Evolutionary conservation across 495 filamentous ascomycete species (phyloP).

Genomic region (Astrothelium subdiscretum): DNA sequence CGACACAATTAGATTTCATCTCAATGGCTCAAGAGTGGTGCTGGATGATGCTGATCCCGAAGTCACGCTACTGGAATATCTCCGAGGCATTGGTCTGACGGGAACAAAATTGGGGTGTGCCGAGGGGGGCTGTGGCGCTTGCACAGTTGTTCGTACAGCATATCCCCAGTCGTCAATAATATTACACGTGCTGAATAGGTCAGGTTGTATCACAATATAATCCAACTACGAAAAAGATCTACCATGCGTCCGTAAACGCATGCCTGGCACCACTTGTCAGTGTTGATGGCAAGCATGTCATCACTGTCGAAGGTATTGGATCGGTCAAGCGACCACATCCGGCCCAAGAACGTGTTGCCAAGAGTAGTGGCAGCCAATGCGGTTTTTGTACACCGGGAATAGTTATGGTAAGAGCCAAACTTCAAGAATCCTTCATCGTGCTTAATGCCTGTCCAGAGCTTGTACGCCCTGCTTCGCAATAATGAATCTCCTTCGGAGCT

Average conservation of each 20-base stretch:
- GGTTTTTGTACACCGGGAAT: slow-evolving; percentile 95
- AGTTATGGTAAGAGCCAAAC: slow-evolving; percentile 56
- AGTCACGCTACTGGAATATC: slow-evolving; percentile 83
- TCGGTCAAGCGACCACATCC: slow-evolving; percentile 80
- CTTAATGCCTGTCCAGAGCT: slow-evolving; percentile 36
- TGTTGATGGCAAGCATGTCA: slow-evolving; percentile 95
- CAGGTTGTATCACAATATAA: slow-evolving; percentile 83
- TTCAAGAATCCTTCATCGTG: neutral
- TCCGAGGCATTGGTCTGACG: slow-evolving; percentile 80
- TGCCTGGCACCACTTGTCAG: slow-evolving; percentile 87
- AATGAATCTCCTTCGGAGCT: slow-evolving; percentile 54
- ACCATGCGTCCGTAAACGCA: slow-evolving; percentile 88
- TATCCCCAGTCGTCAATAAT: neutral
- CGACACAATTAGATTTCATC: slow-evolving; percentile 63
- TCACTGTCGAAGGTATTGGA: slow-evolving; percentile 96
- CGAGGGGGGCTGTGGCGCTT: slow-evolving; percentile 94
- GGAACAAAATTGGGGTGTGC: slow-evolving; percentile 59
- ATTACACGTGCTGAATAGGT: neutral
- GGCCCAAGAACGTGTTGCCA: slow-evolving; percentile 81
- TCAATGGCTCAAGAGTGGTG: slow-evolving; percentile 86
- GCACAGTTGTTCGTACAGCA: slow-evolving; percentile 54
- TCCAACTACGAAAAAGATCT: slow-evolving; percentile 77
- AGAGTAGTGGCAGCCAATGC: slow-evolving; percentile 52
- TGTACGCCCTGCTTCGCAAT: slow-evolving; percentile 75
- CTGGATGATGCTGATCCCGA: slow-evolving; percentile 76